Percentiles rank a stretch among this genome's conserved stretches.
Evolutionary conservation across 805 yeast species (phyloP).

Genomic region (Candida chilensis): DNA sequence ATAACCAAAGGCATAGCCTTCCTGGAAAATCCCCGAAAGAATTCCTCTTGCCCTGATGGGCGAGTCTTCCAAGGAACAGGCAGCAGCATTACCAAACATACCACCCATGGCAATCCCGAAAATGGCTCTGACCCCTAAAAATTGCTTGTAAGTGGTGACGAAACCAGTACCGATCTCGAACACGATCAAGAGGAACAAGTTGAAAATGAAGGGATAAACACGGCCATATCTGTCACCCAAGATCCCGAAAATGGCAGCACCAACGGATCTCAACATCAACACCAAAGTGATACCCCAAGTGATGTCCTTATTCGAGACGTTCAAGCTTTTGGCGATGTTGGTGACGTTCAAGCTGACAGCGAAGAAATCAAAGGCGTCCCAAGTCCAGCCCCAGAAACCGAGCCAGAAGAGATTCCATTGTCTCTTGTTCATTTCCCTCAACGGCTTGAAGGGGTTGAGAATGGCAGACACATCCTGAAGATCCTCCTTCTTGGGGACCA

Average conservation of each 20-base stretch:
- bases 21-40: conserved; percentile 49
- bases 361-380: conserved; percentile 70
- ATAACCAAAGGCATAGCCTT: conserved; percentile 59
- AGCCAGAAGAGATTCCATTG: conserved; percentile 52
- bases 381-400: conserved; percentile 60
- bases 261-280: conserved; percentile 62
- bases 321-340: conserved; percentile 39
- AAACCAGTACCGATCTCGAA: conserved; percentile 64
- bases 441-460: conserved; percentile 34
- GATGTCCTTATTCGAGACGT: conserved; percentile 33
- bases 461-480: conserved; percentile 6
- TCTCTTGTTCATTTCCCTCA: conserved; percentile 20
- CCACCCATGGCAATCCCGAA: conserved; percentile 74
- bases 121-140: conserved; percentile 51
- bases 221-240: conserved; percentile 58
- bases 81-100: conserved; percentile 54
- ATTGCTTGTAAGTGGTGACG: conserved; percentile 46
- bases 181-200: conserved; percentile 39
- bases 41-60: conserved; percentile 53
- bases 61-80: conserved; percentile 59
- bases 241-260: conserved; percentile 59
- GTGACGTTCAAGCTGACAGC: conserved; percentile 47
- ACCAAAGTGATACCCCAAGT: conserved; percentile 72
- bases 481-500: conserved; percentile 10
- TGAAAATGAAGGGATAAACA: conserved; percentile 53